Conservation (phyloP, 2,329 filamentous ascomycete species). For the Fusarium hainanense region DNA sequence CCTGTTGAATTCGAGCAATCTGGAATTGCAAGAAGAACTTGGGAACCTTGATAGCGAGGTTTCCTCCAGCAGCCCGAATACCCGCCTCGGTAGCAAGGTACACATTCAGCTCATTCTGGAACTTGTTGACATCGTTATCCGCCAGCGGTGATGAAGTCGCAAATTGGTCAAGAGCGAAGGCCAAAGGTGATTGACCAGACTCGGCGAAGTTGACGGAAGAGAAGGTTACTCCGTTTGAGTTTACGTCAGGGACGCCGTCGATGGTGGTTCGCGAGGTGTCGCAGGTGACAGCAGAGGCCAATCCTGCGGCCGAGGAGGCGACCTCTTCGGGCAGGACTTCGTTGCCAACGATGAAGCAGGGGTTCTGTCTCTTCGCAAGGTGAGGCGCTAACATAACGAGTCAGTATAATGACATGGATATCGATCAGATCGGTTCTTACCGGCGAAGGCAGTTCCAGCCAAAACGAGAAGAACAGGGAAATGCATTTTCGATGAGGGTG, state of each 20-base stretch:
- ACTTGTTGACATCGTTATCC: constrained; percentile 59
- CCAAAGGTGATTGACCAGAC: constrained; percentile 60
- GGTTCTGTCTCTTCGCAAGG: constrained; percentile 46
- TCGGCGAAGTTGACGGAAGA: constrained; percentile 67
- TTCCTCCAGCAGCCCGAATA: constrained; percentile 64
- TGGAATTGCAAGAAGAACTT: constrained; percentile 73
- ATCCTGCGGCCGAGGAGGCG: constrained; percentile 53
- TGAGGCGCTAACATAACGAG: constrained; percentile 28
- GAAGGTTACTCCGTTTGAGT: constrained; percentile 61
- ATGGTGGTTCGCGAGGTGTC: constrained; percentile 59
- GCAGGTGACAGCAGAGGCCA: constrained; percentile 63
- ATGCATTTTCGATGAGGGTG: constrained; percentile 35
- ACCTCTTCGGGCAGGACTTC: constrained; percentile 63
- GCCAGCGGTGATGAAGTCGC: constrained; percentile 63
- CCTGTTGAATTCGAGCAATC: constrained; percentile 67
- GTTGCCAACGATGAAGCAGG: constrained; percentile 67
- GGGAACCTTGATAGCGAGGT: constrained; percentile 67
- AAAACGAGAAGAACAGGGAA: constrained; percentile 30
- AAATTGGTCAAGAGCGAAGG: constrained; percentile 66
- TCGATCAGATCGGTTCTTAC: constrained; percentile 10
- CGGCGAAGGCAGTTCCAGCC: constrained; percentile 33
- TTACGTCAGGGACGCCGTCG: constrained; percentile 66
- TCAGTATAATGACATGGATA: not conserved
- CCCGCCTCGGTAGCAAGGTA: constrained; percentile 71
- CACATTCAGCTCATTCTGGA: constrained; percentile 65